These are phyloP conservation scores for Phytophthora megakarya DNA, from an alignment of 352 stramenopile genomes.

Conservation along the genomic window DNA sequence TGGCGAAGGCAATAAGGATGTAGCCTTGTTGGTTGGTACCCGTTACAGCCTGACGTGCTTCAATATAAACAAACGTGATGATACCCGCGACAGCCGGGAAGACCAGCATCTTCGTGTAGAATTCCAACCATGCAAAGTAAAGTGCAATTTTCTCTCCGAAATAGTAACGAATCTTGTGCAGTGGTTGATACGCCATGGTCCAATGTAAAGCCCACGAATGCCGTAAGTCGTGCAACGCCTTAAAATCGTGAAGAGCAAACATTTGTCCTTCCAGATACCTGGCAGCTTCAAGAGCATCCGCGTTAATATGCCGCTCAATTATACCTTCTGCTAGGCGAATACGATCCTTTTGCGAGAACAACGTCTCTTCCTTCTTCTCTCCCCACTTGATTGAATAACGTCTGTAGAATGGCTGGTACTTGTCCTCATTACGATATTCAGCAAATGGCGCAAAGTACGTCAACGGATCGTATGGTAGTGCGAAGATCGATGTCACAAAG, in stretches of 20 bases:
- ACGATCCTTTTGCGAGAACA: constrained; percentile 84
- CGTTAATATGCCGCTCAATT: constrained; percentile 79
- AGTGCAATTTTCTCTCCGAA: constrained; percentile 92
- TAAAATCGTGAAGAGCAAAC: constrained; percentile 88
- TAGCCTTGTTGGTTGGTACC: constrained; percentile 63
- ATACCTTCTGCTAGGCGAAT: constrained; percentile 75
- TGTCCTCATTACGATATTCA: constrained; percentile 73
- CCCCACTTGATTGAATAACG: constrained; percentile 81
- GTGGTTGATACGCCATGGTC: constrained; percentile 78
- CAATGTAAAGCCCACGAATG: constrained; percentile 77
- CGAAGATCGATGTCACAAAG: constrained; percentile 67
- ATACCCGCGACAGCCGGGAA: constrained; percentile 80
- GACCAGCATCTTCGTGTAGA: constrained; percentile 93
- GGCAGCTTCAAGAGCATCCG: constrained; percentile 61
- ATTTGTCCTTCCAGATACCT: constrained; percentile 68
- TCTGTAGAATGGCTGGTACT: constrained; percentile 82
- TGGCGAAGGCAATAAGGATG: constrained; percentile 76
- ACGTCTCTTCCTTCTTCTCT: constrained; percentile 66
- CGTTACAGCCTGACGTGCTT: constrained; percentile 45
- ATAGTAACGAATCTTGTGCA: constrained; percentile 90
- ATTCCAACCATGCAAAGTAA: constrained; percentile 93
- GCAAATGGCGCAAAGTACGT: constrained; percentile 85
- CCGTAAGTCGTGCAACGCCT: constrained; percentile 73
- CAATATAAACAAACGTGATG: constrained; percentile 71
- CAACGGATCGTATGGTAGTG: constrained; percentile 69